Base-by-base conservation (phyloP, 2,329 filamentous ascomycete genomes). In the Ascochyta rabiei region DNA sequence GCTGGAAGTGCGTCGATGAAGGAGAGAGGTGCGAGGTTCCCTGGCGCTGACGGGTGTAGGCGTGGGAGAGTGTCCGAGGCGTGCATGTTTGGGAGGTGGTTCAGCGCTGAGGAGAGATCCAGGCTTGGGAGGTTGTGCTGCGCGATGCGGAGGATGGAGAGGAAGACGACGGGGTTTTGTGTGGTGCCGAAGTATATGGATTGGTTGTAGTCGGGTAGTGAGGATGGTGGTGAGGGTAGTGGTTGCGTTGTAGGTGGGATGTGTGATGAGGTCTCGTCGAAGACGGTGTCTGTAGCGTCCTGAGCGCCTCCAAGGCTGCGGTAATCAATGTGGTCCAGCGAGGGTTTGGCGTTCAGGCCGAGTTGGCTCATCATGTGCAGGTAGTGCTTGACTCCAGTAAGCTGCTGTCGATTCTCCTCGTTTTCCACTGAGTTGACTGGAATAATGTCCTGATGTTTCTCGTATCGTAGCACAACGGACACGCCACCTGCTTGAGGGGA, bases 121-220 rank as follows among this genome's bases (percentile, higher is more conserved):
- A 66, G 43, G 35, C 44, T 52, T 0, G 64, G 61, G 0, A 65
- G 39, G 35, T 70, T 68, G 13, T 33, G 47, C 16, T 63, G 44
- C 9, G 63, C 67, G 31, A 71, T 43, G n/a, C 50, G 57, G 3
- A 61, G 38, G 19, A 70, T 66, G 4, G 66, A 57, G 26, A 69
- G 56, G 40, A 53, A 57, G 26, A 70, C 31, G 1, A 62, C 34
- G 1, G 65, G 57, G 30, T 66, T 64, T 23, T 30, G 41, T 1
- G 68, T 66, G 3, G 6, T 45, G 21, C 41, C 60, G 4, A 35
- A 16, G 59, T 68, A 69, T 39, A 70, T 62, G 4, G 56, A 34
- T 1, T 41, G 23, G 10, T 18, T 28, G 48, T 60, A 61, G 2
- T 7, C 0, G 10, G n/a, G 12, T 6, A 10, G 18, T 26, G 30